Evolutionary conservation across 768 basidiomycete genomes (phyloP), one percentile per base, ranked within the genome.

Genomic region (Collybia sordida): DNA sequence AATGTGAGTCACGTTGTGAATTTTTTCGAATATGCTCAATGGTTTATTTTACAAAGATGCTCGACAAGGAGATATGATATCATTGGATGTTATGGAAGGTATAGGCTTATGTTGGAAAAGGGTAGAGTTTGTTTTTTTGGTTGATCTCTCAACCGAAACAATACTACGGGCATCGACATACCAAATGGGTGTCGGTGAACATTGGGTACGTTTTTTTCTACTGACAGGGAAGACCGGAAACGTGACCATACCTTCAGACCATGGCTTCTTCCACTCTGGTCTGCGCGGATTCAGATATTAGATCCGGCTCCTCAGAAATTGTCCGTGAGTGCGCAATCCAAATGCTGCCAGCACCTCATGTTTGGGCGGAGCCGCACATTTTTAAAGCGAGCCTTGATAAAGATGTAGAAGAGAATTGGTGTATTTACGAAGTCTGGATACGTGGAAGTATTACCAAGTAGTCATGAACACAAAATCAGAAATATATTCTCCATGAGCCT

Each of bases 351-450:
- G 14, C 58, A 64, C 31, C 9, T 31, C 31, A 14, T 11, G 11
- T 11, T 11, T 14, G 31, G 37, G 25, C 35, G 38, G 37, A 19
- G 45, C 22, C 36, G 61, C 60, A 47, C 63, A 63, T 36, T 62
- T 66, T 73, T 53, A 67, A 64, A 44, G 59, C 56, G 14, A 56
- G 58, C 22, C 64, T 68, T 18, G 38, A 51, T 27, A 55, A 53
- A 28, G 56, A 67, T 47, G 58, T 66, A 42, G 43, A 62, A 25
- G 54, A 59, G 41, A 58, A 58, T 7, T 77, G 74, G 73, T 54
- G 54, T 44, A 53, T 79, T 45, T 63, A 67, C 43, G 77, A 73
- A 52, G 60, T 75, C 14, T 77, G 75, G 76, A 49, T 71, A 44
- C 60, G 71, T 61, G 60, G 47, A 37, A 23, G 14, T n/a, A 6